Conservation (phyloP, 2,329 filamentous ascomycete genomes). For the Aspergillus awamori region DNA sequence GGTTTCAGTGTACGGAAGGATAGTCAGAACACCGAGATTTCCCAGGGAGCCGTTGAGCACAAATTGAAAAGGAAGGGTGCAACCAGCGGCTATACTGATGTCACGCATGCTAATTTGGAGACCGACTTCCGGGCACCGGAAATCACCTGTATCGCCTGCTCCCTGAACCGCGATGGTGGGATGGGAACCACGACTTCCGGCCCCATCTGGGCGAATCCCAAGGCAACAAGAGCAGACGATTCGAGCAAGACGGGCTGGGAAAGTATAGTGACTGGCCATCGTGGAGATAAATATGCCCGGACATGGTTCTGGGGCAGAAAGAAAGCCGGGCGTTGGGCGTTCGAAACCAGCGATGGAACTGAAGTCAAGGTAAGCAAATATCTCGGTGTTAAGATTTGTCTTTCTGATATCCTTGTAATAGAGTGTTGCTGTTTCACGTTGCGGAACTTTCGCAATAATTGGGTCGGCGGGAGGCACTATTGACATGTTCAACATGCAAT, state of each 20-base stretch:
- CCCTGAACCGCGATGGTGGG: conserved; percentile 89
- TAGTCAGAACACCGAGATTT: conserved; percentile 89
- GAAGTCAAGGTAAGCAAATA: conserved; percentile 61
- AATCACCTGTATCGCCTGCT: conserved; percentile 88
- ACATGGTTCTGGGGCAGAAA: conserved; percentile 99
- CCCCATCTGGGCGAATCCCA: conserved; percentile 79
- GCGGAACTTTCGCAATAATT: conserved; percentile 89
- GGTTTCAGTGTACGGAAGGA: conserved; percentile 94
- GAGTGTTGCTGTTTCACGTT: conserved; percentile 85
- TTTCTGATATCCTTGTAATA: conserved; percentile 41
- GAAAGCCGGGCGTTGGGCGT: conserved; percentile 87
- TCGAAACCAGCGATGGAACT: conserved; percentile 81
- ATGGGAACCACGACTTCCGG: conserved; percentile 82
- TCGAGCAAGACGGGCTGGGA: conserved; percentile 91
- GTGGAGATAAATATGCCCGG: conserved; percentile 77
- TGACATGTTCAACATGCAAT: conserved; percentile 97
- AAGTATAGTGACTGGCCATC: conserved; percentile 91
- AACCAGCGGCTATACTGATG: conserved; percentile 18
- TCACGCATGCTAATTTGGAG: conserved; percentile 16
- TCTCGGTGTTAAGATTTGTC: neutral
- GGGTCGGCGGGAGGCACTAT: conserved; percentile 82
- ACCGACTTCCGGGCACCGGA: conserved; percentile 77
- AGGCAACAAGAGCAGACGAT: conserved; percentile 67
- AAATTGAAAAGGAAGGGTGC: conserved; percentile 74
- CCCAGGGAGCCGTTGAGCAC: conserved; percentile 83